Evolutionary conservation across 2,329 filamentous ascomycete species (phyloP), one percentile per base, ranked within the genome.

Genomic region (Sarocladium strictum): DNA sequence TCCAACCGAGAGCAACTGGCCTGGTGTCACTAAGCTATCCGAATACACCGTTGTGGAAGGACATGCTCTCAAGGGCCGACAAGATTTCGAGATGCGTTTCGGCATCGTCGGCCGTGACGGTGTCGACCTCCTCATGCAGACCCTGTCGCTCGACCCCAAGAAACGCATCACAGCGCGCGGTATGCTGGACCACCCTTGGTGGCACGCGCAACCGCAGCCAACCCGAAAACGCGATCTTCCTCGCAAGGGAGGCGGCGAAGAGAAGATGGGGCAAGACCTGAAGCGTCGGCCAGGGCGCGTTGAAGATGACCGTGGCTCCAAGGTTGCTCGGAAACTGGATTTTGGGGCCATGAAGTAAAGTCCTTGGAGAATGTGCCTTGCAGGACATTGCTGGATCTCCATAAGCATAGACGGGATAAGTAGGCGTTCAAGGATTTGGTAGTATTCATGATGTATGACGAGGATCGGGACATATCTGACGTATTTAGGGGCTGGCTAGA

Each of bases 1-100:
- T 0, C 94, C 94, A 0, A 94, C 85, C 3, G 94, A 99, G 67
- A 89, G 94, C 15, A 93, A 91, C 67, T 99, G 94, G 94, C 92
- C 94, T 1, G 93, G 93, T 26, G 92, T 99, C 7, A 85, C 85
- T 3, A 84, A 84, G 59, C 76, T 99, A 11, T 84, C 85, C 14
- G 86, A 86, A 57, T 99, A 94, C 70, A 83, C 91, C n/a, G 80
- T 87, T 1, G 79, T 86, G 1, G 80, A 82, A 4, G 73, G 81
- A 55, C 78, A 84, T 58, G 74, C 83, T 62, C 62, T 90, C 69
- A 80, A 82, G 58, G 83, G 83, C 1, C 80, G 81, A 58, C 84
- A 88, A 55, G 86, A 87, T 65, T 97, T 90, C 76, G 77, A 87
- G 65, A 75, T 77, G 53, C 83, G 84, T 58, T 97, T 99, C 65